Percentiles rank a stretch among this genome's conserved stretches.
phyloP scores from a whole-genome alignment of 1,139 yeast genomes.

The Suhomyces panamericanus region DNA sequence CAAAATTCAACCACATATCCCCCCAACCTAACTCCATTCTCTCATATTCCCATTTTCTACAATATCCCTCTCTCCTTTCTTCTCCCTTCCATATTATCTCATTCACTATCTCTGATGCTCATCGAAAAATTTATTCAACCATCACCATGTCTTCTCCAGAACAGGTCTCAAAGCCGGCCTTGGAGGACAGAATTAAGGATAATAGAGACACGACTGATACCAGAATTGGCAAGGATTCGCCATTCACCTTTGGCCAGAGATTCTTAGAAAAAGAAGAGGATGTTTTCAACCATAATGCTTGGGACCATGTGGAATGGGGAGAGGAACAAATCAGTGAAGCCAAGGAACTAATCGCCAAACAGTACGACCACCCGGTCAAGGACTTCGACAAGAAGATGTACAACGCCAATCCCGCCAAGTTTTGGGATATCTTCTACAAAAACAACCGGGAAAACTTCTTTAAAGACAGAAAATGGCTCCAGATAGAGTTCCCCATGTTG shows the following conservation, averaged over 20 bases:
- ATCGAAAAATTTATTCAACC: conserved; percentile 8
- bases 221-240: conserved; percentile 80
- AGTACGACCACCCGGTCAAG: conserved; percentile 77
- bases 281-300: conserved; percentile 92
- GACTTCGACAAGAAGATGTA: conserved; percentile 80
- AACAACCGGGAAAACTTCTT: conserved; percentile 91
- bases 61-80: background rate
- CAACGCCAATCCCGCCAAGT: conserved; percentile 85
- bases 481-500: conserved; percentile 86
- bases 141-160: conserved; percentile 2
- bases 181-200: conserved; percentile 26
- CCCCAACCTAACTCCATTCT: background rate
- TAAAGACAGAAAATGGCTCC: conserved; percentile 95
- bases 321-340: conserved; percentile 82
- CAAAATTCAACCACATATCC: background rate
- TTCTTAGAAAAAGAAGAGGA: conserved; percentile 68
- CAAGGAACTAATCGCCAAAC: conserved; percentile 69
- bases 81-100: background rate
- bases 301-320: conserved; percentile 99
- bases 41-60: background rate
- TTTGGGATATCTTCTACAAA: conserved; percentile 93
- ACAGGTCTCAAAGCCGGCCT: conserved; percentile 26
- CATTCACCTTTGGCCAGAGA: conserved; percentile 91
- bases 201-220: conserved; percentile 21
- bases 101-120: too few species aligned